Evolutionary conservation across 2,329 filamentous ascomycete species (phyloP).

Genomic region (Ceratocystis cubensis): DNA sequence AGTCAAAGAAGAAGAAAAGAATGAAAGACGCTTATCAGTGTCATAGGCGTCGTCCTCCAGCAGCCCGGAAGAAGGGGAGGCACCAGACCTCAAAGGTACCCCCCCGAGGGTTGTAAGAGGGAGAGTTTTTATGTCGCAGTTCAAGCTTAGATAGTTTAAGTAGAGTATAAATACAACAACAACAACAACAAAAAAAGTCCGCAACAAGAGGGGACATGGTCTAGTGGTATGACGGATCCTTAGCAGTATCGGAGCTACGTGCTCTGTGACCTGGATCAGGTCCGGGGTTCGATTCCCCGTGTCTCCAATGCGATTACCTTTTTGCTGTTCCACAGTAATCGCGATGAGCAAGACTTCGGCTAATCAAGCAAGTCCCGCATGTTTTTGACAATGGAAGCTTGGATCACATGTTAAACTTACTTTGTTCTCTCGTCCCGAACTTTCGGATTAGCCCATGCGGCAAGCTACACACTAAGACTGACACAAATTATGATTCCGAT

Average conservation of each 20-base stretch:
- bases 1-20: too few species aligned
- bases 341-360: neutral
- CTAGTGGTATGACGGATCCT: slow-evolving; percentile 20
- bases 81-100: too few species aligned
- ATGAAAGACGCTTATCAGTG: too few species aligned
- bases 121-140: too few species aligned
- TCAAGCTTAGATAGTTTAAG: too few species aligned
- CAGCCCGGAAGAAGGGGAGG: too few species aligned
- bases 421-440: too few species aligned
- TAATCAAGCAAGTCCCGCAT: neutral
- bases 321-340: neutral
- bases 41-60: too few species aligned
- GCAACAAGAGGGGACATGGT: slow-evolving; percentile 6
- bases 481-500: neutral
- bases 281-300: slow-evolving; percentile 20
- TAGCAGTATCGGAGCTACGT: slow-evolving; percentile 11
- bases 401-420: neutral
- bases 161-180: too few species aligned
- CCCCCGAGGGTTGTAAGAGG: too few species aligned
- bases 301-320: neutral
- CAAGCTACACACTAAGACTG: neutral
- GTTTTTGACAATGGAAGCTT: neutral
- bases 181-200: too few species aligned
- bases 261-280: slow-evolving; percentile 14
- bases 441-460: too few species aligned